Percentiles rank a stretch among this genome's conserved stretches.
phyloP scores from a whole-genome alignment of 1,284 basidiomycete species.

The Ceratobasidium sp. region DNA sequence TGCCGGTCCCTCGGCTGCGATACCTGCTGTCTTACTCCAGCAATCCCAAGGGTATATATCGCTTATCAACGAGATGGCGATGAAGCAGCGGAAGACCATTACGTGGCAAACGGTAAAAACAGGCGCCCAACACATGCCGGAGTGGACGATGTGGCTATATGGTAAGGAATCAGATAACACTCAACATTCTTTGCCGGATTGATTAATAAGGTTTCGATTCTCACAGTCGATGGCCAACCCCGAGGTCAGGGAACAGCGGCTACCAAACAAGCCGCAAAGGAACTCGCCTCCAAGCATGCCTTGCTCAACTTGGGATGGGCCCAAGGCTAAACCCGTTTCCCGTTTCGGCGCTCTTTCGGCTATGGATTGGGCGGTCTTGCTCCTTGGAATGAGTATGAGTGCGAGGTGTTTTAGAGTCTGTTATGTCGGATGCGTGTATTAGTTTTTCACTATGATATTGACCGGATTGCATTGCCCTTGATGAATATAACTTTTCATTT shows the following conservation, averaged over 20 bases:
- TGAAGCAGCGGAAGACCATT: slow-evolving; percentile 24
- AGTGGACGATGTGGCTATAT: slow-evolving; percentile 37
- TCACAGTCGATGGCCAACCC: slow-evolving; percentile 26
- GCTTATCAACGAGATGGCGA: slow-evolving; percentile 34
- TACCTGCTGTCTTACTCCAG: slow-evolving; percentile 1
- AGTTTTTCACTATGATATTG: too few relatives aligned
- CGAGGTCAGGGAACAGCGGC: slow-evolving; percentile 35
- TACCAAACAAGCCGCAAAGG: slow-evolving; percentile 35
- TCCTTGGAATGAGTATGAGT: too few relatives aligned
- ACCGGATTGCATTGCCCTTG: too few relatives aligned
- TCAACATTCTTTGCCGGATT: background rate
- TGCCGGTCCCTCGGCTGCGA: background rate
- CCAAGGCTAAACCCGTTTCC: background rate
- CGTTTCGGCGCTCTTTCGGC: background rate
- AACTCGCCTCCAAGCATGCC: slow-evolving; percentile 25
- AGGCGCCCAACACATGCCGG: slow-evolving; percentile 34
- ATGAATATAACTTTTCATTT: too few relatives aligned
- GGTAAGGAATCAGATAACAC: slow-evolving; percentile 14
- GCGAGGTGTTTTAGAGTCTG: too few relatives aligned
- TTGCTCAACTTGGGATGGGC: slow-evolving; percentile 29
- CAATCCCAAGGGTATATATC: slow-evolving; percentile 34
- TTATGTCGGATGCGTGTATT: too few relatives aligned
- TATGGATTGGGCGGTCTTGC: too few relatives aligned
- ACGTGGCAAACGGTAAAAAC: slow-evolving; percentile 29
- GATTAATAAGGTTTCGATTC: slow-evolving; percentile 3